These are phyloP conservation scores for Agastache rugosa DNA, from an alignment of 257 asterid species.

Conservation along the genomic window DNA sequence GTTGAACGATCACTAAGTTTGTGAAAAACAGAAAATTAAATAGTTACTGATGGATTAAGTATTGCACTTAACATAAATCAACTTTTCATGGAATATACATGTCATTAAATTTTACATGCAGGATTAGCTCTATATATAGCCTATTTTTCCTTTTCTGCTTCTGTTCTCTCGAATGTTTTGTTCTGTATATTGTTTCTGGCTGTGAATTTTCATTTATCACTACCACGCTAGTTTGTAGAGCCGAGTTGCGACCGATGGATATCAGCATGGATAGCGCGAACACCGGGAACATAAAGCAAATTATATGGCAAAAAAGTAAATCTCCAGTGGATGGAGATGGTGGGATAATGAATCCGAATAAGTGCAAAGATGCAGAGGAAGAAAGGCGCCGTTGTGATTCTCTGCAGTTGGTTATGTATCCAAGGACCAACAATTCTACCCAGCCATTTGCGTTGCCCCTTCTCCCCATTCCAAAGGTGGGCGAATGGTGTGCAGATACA, in stretches of 20 bases:
- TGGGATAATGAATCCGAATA: constrained; percentile 30
- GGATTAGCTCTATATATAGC: constrained; percentile 2
- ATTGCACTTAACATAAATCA: neutral
- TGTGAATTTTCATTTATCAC: neutral
- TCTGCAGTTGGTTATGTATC: constrained; percentile 37
- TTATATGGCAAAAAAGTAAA: constrained; percentile 48
- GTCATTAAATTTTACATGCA: neutral
- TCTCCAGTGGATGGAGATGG: constrained; percentile 28
- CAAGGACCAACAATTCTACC: constrained; percentile 19
- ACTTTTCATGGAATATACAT: neutral
- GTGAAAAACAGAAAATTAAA: neutral
- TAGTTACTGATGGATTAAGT: neutral
- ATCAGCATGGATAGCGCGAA: constrained; percentile 49
- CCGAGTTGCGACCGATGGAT: constrained; percentile 22
- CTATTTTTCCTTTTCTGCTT: neutral
- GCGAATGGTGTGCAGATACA: constrained; percentile 46
- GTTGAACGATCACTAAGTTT: neutral
- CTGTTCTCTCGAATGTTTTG: neutral
- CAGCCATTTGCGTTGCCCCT: constrained; percentile 62
- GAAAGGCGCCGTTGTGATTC: constrained; percentile 42
- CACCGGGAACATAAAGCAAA: constrained; percentile 45
- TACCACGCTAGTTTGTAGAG: neutral
- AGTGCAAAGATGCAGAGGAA: constrained; percentile 37
- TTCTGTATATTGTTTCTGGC: neutral
- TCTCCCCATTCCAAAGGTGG: constrained; percentile 54